Conservation (phyloP, 805 yeast genomes). For the Saitoella complicata region DNA sequence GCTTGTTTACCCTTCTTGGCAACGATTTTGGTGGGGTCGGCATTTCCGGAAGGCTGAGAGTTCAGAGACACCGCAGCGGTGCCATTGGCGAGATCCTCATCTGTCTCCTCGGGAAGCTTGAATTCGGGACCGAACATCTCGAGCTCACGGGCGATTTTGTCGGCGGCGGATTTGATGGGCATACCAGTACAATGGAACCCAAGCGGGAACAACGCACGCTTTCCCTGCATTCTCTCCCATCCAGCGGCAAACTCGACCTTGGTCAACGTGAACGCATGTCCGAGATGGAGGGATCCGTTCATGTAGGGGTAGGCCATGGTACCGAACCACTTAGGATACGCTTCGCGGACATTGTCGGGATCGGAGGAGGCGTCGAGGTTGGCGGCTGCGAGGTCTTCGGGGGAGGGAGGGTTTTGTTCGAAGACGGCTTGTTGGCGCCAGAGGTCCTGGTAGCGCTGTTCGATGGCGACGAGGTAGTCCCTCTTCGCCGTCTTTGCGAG, state of each 20-base stretch:
- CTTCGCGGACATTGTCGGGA: constrained; percentile 54
- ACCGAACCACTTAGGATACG: constrained; percentile 73
- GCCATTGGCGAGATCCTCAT: constrained; percentile 20
- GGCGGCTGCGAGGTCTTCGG: constrained; percentile 21
- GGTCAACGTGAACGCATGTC: constrained; percentile 88
- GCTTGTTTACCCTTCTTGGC: constrained; percentile 88
- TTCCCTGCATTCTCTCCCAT: constrained; percentile 88
- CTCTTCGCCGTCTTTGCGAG: constrained; percentile 69
- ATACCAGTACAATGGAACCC: constrained; percentile 99
- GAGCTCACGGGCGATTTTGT: constrained; percentile 80
- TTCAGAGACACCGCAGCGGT: constrained; percentile 7
- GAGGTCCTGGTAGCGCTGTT: constrained; percentile 66
- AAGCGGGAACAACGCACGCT: constrained; percentile 79
- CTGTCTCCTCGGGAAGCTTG: constrained; percentile 33
- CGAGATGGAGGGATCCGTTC: constrained; percentile 97
- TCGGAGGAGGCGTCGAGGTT: constrained; percentile 35
- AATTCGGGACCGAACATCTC: constrained; percentile 81
- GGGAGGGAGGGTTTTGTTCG: constrained; percentile 75
- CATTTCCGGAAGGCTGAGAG: constrained; percentile 27
- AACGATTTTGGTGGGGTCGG: constrained; percentile 76
- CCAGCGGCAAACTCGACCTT: constrained; percentile 87
- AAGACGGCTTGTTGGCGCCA: constrained; percentile 82
- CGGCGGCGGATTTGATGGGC: constrained; percentile 92
- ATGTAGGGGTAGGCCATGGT: constrained; percentile 98
- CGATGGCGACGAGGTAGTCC: constrained; percentile 79